These are phyloP conservation scores for Trichophyton schoenleinii DNA, from an alignment of 2,329 filamentous ascomycete genomes.

Conservation along the genomic window DNA sequence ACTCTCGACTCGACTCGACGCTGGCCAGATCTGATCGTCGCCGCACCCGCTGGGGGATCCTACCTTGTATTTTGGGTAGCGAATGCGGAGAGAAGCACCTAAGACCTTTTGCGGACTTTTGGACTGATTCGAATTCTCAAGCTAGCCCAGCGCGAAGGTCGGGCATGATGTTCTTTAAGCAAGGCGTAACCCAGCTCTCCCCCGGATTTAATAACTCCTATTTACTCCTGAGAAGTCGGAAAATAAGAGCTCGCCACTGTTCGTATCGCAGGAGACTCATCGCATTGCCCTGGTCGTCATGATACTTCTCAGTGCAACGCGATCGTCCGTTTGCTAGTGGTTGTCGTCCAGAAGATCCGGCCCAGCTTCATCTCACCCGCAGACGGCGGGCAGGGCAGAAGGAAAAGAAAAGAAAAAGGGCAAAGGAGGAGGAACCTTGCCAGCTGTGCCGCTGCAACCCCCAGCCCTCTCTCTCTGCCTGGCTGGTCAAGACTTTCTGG, in stretches of 20 bases:
- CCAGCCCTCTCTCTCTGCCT: neutral
- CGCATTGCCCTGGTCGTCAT: slow-evolving; percentile 3
- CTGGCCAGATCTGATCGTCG: slow-evolving; percentile 3
- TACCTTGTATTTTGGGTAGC: neutral
- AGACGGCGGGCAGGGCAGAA: neutral
- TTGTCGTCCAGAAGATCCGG: neutral
- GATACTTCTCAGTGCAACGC: neutral
- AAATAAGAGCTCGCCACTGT: neutral
- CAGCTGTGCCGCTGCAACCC: neutral
- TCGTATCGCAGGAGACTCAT: slow-evolving; percentile 2
- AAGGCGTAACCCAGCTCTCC: neutral
- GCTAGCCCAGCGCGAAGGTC: neutral
- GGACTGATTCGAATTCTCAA: neutral
- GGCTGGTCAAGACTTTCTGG: neutral
- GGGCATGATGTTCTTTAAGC: neutral
- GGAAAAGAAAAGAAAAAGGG: neutral
- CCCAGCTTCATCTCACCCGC: neutral
- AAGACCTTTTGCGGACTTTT: neutral
- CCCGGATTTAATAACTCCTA: neutral
- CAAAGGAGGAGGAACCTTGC: neutral
- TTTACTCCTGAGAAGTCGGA: neutral
- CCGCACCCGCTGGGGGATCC: neutral
- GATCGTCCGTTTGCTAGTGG: neutral
- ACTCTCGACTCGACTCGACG: neutral
- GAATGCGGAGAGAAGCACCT: neutral